Base-by-base conservation (phyloP, 805 yeast genomes). In the Candida boidinii region DNA sequence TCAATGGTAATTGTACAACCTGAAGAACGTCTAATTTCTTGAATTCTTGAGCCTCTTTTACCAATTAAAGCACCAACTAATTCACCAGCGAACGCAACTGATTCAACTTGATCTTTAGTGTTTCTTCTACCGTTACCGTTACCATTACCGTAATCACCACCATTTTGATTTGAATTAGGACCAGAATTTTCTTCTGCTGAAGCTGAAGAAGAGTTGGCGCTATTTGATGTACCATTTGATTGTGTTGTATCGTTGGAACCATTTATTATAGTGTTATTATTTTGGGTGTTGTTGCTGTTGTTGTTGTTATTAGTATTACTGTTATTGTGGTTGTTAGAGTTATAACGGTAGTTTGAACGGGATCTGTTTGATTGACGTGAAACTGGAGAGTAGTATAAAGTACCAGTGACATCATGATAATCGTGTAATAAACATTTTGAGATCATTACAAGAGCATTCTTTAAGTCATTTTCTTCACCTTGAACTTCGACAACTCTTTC, bases 11-110 rank as follows among this genome's bases (percentile, higher is more conserved):
- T 84, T 26, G 76, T 71, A 25, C 95, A 87, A 26, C 87, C 88
- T 30, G 87, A 73, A 23, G 68, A 68, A 45, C 80, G 75, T 46
- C 95, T 71, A 31, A 87, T 79, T 39, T 87, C 94, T 54, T 82
- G 92, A 44, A 87, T 85, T 58, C 94, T 73, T 19, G 83, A 63
- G 25, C 95, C 95, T 42, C 79, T 76, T 44, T 80, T 79, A 38
- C 96, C 96, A 46, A 87, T 84, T 34, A 87, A 66, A 31, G 94
- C 90, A 27, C 96, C 96, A 28, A 87, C 95, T 61, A 77, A 76
- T 39, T 77, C 84, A 43, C 80, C 78, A 24, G 94, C 85, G 51
- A 85, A 80, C 19, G 71, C 62, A 14, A 76, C 60, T 3, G 66
- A 56, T 27, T 69, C 68, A n/a, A n/a, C n/a, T n/a, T n/a, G n/a